Evolutionary conservation across 2,329 filamentous ascomycete species (phyloP).

Genomic region (Fusarium pseudoanthophilum): DNA sequence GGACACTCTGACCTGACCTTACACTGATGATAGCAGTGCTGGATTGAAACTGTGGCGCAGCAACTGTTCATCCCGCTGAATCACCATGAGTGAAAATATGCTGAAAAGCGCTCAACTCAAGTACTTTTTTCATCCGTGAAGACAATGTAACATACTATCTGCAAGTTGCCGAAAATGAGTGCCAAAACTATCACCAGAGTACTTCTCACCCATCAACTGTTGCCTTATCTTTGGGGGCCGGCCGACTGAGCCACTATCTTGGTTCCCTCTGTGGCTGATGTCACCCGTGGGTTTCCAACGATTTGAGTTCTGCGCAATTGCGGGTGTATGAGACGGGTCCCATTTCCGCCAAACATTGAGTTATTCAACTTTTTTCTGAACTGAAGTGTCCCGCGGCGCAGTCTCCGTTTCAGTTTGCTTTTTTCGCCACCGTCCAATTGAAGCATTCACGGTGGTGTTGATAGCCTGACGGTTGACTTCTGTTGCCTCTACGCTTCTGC

Average conservation of each 20-base stretch:
- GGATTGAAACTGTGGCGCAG: not conserved
- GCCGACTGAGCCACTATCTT: not conserved
- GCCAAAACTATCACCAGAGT: not conserved
- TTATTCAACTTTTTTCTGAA: constrained; percentile 11
- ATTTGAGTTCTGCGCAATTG: constrained; percentile 14
- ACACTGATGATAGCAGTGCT: not conserved
- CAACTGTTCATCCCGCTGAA: not conserved
- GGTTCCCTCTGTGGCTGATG: constrained; percentile 20
- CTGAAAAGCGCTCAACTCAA: not conserved
- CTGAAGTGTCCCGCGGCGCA: constrained; percentile 5
- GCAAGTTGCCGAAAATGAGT: not conserved
- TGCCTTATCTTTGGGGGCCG: constrained; percentile 7
- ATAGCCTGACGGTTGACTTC: constrained; percentile 5
- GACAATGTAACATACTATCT: not conserved
- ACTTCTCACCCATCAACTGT: not conserved
- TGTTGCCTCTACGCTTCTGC: constrained; percentile 4
- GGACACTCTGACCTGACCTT: not conserved
- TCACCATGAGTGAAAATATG: not conserved
- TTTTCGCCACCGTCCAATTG: constrained; percentile 26
- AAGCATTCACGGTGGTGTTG: constrained; percentile 13
- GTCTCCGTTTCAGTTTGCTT: constrained; percentile 6
- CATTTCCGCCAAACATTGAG: not conserved
- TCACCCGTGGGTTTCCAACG: not conserved
- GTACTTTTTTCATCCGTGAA: too few relatives aligned
- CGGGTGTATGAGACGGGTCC: not conserved